phyloP scores from a whole-genome alignment of 768 basidiomycete species.

The Suillus decipiens region DNA sequence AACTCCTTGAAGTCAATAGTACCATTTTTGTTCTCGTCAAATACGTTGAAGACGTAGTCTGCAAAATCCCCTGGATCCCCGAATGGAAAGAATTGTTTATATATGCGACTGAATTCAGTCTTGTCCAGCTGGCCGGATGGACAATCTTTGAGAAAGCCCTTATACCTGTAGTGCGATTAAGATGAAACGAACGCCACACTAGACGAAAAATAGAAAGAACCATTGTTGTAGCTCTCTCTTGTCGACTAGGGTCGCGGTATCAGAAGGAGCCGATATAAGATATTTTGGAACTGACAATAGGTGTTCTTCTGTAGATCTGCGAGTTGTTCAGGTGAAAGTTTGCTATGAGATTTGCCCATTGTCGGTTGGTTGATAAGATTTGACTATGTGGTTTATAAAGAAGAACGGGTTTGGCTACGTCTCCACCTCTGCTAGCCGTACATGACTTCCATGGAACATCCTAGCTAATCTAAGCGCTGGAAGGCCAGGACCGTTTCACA shows the following conservation, averaged over 20 bases:
- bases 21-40: slow-evolving; percentile 92
- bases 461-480: slow-evolving; percentile 11
- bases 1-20: slow-evolving; percentile 99
- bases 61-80: slow-evolving; percentile 97
- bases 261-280: slow-evolving; percentile 12
- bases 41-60: slow-evolving; percentile 98
- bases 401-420: not conserved
- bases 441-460: slow-evolving; percentile 8
- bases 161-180: slow-evolving; percentile 67
- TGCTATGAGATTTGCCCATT: slow-evolving; percentile 98
- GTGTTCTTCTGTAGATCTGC: slow-evolving; percentile 96
- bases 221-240: slow-evolving; percentile 97
- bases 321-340: slow-evolving; percentile 92
- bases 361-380: slow-evolving; percentile 21
- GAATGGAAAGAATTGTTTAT: slow-evolving; percentile 99
- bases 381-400: not conserved
- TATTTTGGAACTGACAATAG: slow-evolving; percentile 66
- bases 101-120: slow-evolving; percentile 94
- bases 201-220: slow-evolving; percentile 38
- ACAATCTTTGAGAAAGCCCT: slow-evolving; percentile 98
- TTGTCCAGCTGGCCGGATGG: slow-evolving; percentile 97
- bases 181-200: slow-evolving; percentile 12
- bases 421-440: slow-evolving; percentile 2
- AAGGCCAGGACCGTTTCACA: slow-evolving; percentile 6
- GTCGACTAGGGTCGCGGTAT: slow-evolving; percentile 62